These are phyloP conservation scores for Torrubiella hemipterigena DNA, from an alignment of 2,329 filamentous ascomycete species.

Conservation along the genomic window DNA sequence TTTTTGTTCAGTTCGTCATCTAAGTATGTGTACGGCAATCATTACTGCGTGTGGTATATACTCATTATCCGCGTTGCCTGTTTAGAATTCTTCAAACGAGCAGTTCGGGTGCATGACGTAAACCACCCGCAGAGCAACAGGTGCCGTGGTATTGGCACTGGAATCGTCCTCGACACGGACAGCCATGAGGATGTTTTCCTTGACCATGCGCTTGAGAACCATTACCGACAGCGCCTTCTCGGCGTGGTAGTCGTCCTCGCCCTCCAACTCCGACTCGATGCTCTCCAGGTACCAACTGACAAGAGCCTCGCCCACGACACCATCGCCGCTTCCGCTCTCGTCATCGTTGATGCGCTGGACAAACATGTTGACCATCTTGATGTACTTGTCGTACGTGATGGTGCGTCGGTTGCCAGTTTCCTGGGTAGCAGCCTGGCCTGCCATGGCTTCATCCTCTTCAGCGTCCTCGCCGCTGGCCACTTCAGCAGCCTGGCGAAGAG, in stretches of 20 bases:
- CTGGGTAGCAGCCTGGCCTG: slow-evolving; percentile 19
- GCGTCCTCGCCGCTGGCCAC: slow-evolving; percentile 31
- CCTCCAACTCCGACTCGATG: slow-evolving; percentile 70
- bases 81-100: slow-evolving; percentile 55
- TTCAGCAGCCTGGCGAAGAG: slow-evolving; percentile 25
- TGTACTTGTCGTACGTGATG: slow-evolving; percentile 93
- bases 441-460: slow-evolving; percentile 32
- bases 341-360: slow-evolving; percentile 76
- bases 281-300: slow-evolving; percentile 87
- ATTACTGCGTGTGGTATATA: neutral
- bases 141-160: slow-evolving; percentile 27
- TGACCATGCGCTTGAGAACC: slow-evolving; percentile 88
- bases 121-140: slow-evolving; percentile 35
- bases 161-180: slow-evolving; percentile 47
- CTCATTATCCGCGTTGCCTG: slow-evolving; percentile 4
- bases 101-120: slow-evolving; percentile 95
- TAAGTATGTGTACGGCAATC: too few relatives aligned
- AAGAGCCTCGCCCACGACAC: slow-evolving; percentile 72
- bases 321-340: slow-evolving; percentile 63
- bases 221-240: slow-evolving; percentile 66
- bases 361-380: slow-evolving; percentile 76
- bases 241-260: slow-evolving; percentile 66
- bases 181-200: slow-evolving; percentile 83
- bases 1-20: too few relatives aligned
- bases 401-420: slow-evolving; percentile 54